Percentiles rank a stretch among this genome's conserved stretches.
These are phyloP conservation scores for Marasmius tenuissimus DNA, from an alignment of 1,284 basidiomycete genomes.

Conservation along the genomic window DNA sequence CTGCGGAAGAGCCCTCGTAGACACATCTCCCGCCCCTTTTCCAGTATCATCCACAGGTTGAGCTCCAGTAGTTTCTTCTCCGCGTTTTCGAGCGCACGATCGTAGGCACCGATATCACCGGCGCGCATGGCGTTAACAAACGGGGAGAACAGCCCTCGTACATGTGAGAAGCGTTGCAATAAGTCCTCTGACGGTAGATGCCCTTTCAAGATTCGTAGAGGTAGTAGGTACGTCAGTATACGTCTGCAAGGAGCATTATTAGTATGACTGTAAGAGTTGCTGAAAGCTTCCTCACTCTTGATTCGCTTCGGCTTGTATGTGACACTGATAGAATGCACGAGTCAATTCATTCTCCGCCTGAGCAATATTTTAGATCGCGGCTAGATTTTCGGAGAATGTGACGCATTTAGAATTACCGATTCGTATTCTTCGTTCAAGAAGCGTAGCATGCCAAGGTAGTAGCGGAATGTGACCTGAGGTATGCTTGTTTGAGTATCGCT, in stretches of 20 bases:
- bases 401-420: constrained; percentile 57
- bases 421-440: constrained; percentile 92
- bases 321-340: constrained; percentile 81
- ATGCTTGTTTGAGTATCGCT: constrained; percentile 13
- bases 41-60: constrained; percentile 84
- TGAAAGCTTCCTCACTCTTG: constrained; percentile 65
- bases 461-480: constrained; percentile 81
- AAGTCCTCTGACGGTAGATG: constrained; percentile 75
- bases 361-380: neutral
- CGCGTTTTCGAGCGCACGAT: constrained; percentile 68
- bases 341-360: constrained; percentile 84
- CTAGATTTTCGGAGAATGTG: neutral
- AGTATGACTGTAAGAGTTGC: neutral
- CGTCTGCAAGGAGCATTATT: constrained; percentile 46
- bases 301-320: constrained; percentile 65
- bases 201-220: constrained; percentile 84
- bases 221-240: constrained; percentile 88
- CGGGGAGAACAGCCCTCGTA: constrained; percentile 76
- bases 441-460: constrained; percentile 92
- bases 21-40: constrained; percentile 86
- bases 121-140: constrained; percentile 78
- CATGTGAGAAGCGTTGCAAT: constrained; percentile 67
- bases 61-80: constrained; percentile 76
- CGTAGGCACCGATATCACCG: constrained; percentile 83
- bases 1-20: constrained; percentile 83